These are phyloP conservation scores for Exserohilum rostratum DNA, from an alignment of 2,329 filamentous ascomycete genomes.

Conservation along the genomic window DNA sequence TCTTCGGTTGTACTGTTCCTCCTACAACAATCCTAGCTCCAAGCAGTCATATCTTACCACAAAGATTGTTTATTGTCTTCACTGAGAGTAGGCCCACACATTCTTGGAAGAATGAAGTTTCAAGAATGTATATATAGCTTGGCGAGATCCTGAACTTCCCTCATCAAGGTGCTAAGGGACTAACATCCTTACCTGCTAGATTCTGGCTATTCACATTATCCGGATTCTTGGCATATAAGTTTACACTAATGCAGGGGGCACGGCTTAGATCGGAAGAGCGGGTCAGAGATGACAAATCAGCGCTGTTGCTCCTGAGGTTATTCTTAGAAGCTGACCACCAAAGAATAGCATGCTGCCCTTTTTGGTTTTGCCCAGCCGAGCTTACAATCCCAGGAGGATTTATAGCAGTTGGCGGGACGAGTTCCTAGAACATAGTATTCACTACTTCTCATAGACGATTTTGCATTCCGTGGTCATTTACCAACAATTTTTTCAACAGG, in stretches of 20 bases:
- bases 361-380: background rate
- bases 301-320: background rate
- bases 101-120: too few relatives aligned
- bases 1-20: background rate
- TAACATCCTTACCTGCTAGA: too few relatives aligned
- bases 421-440: background rate
- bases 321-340: background rate
- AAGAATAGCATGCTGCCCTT: background rate
- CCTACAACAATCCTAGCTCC: background rate
- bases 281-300: too few relatives aligned
- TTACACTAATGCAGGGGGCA: background rate
- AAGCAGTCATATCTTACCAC: too few relatives aligned
- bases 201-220: too few relatives aligned
- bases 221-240: background rate
- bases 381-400: background rate
- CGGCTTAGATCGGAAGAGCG: too few relatives aligned
- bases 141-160: too few relatives aligned
- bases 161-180: too few relatives aligned
- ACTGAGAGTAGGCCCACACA: too few relatives aligned
- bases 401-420: background rate
- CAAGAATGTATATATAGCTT: too few relatives aligned
- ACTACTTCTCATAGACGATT: background rate
- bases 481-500: background rate
- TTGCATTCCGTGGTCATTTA: background rate
- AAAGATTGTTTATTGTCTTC: too few relatives aligned